Evolutionary conservation across 179 eudicot genomes (phyloP).

Genomic region (Corrigiola litoralis): DNA sequence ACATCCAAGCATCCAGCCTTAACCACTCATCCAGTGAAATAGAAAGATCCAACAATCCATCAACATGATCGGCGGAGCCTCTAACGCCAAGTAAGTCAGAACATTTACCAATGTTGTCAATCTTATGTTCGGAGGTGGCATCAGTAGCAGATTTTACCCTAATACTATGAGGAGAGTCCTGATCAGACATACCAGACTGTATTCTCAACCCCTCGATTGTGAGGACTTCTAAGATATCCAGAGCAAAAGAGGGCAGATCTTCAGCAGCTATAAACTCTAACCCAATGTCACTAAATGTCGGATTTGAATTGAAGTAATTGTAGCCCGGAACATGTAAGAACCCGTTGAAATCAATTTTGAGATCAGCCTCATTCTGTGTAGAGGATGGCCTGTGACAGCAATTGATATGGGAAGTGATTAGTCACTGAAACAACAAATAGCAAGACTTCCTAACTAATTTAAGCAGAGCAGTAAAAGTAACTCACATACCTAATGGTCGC

Average conservation of each 20-base stretch:
- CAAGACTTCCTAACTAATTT: background rate
- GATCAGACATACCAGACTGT: conserved; percentile 53
- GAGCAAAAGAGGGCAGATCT: conserved; percentile 41
- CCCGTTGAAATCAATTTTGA: conserved; percentile 21
- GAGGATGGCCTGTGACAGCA: conserved; percentile 29
- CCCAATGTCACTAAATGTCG: conserved; percentile 11
- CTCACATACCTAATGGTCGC: conserved; percentile 29
- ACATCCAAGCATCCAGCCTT: conserved; percentile 40
- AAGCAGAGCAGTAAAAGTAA: conserved; percentile 5
- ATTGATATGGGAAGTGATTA: conserved; percentile 7
- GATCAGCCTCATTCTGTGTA: conserved; percentile 25
- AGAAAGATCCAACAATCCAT: conserved; percentile 41
- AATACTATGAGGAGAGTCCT: conserved; percentile 56
- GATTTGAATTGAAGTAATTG: conserved; percentile 10
- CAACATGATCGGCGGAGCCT: conserved; percentile 18
- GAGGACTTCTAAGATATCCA: conserved; percentile 52
- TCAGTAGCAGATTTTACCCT: conserved; percentile 23
- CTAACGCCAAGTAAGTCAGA: conserved; percentile 1
- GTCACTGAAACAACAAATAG: background rate
- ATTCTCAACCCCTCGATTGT: conserved; percentile 59
- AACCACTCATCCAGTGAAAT: conserved; percentile 57
- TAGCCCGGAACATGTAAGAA: conserved; percentile 4
- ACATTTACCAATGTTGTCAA: conserved; percentile 1
- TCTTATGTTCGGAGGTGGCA: conserved; percentile 9
- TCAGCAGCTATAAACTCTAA: conserved; percentile 35